Conservation (phyloP, 1,139 yeast genomes). For the Blastobotrys elegans region DNA sequence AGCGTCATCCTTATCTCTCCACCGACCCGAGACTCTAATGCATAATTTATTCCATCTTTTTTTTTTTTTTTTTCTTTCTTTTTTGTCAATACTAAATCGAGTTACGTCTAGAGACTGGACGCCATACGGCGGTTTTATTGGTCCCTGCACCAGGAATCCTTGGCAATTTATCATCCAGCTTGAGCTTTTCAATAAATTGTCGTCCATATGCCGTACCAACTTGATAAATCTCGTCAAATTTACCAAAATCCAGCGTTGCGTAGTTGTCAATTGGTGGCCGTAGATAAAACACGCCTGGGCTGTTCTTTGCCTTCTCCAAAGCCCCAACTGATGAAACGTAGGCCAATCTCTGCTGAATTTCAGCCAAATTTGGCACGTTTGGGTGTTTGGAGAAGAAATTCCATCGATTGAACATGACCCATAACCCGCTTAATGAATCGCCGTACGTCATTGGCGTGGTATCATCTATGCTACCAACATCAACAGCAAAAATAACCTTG, state of each 20-base stretch:
- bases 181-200: conserved; percentile 50
- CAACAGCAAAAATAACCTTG: conserved; percentile 85
- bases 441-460: conserved; percentile 89
- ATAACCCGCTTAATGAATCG: conserved; percentile 84
- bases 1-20: conserved; percentile 76
- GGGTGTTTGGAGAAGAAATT: conserved; percentile 87
- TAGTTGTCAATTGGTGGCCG: conserved; percentile 92
- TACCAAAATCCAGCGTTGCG: conserved; percentile 88
- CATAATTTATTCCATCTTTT: conserved; percentile 4
- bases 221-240: conserved; percentile 80
- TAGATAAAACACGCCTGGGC: conserved; percentile 83
- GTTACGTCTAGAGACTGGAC: conserved; percentile 48
- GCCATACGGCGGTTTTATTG: conserved; percentile 24
- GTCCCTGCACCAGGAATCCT: conserved; percentile 50
- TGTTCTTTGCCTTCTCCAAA: conserved; percentile 73
- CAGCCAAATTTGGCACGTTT: conserved; percentile 90
- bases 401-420: conserved; percentile 87
- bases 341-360: conserved; percentile 87
- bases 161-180: conserved; percentile 52
- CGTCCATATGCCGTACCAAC: conserved; percentile 79
- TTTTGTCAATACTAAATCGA: conserved; percentile 41
- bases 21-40: conserved; percentile 20
- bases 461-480: conserved; percentile 93
- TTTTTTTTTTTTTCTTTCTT: not conserved
- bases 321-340: conserved; percentile 96